Evolutionary conservation across 176 grass and related monocot genomes (phyloP).

Genomic region (Oryza glaberrima): DNA sequence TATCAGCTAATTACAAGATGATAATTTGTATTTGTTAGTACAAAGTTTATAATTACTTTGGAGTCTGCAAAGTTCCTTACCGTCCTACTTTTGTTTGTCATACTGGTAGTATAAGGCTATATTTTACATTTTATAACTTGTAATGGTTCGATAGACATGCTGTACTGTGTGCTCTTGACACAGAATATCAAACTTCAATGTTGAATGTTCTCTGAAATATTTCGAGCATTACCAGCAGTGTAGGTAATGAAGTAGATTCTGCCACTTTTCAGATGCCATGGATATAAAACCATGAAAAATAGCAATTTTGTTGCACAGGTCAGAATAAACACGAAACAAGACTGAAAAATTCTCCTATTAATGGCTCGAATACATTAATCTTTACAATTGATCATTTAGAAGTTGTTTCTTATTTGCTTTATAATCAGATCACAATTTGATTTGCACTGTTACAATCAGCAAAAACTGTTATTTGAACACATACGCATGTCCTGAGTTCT

Average conservation of each 20-base stretch:
- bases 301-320: neutral
- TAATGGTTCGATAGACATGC: neutral
- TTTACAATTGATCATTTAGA: neutral
- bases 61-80: neutral
- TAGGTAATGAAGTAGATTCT: neutral
- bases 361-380: neutral
- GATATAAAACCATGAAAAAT: neutral
- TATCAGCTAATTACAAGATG: neutral
- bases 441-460: slow-evolving; percentile 10
- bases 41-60: neutral
- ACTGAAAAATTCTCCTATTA: neutral
- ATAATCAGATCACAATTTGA: neutral
- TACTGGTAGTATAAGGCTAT: neutral
- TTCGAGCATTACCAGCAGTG: neutral
- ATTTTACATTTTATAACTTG: neutral
- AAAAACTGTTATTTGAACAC: neutral
- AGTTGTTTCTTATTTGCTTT: neutral
- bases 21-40: neutral
- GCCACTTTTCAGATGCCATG: neutral
- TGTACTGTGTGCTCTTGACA: slow-evolving; percentile 11
- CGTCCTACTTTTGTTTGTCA: neutral
- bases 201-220: neutral
- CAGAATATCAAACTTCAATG: neutral
- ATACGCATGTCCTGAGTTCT: neutral
- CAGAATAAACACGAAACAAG: neutral